Evolutionary conservation across 2,329 filamentous ascomycete genomes (phyloP).

Genomic region (Lojkania enalia): DNA sequence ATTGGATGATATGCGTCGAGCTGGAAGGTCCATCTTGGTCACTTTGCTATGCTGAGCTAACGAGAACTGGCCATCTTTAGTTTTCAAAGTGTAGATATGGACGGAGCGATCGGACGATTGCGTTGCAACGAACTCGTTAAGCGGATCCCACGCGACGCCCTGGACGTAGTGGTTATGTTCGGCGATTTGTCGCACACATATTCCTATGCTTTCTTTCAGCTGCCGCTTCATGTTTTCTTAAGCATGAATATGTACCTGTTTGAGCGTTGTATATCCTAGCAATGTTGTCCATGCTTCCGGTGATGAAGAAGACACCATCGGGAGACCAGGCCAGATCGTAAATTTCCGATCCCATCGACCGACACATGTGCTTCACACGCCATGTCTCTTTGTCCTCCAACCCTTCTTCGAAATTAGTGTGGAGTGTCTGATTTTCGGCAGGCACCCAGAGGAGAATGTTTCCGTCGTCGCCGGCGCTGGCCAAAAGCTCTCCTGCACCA

Average conservation of each 20-base stretch:
- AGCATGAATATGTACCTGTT: conserved; percentile 64
- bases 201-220: conserved; percentile 30
- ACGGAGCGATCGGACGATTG: conserved; percentile 98
- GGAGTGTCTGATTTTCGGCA: conserved; percentile 70
- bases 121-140: conserved; percentile 97
- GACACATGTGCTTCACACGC: conserved; percentile 97
- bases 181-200: conserved; percentile 80
- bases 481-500: conserved; percentile 78
- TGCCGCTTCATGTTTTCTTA: conserved; percentile 11
- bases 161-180: conserved; percentile 99
- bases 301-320: conserved; percentile 95
- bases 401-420: conserved; percentile 77
- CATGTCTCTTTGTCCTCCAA: conserved; percentile 95
- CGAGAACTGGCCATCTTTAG: conserved; percentile 93
- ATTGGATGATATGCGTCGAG: conserved; percentile 83
- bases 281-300: conserved; percentile 98
- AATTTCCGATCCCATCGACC: conserved; percentile 91
- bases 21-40: conserved; percentile 90
- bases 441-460: conserved; percentile 97
- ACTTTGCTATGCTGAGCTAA: conserved; percentile 78
- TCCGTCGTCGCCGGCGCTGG: conserved; percentile 94
- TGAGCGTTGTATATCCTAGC: conserved; percentile 95
- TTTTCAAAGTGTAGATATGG: conserved; percentile 94
- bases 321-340: conserved; percentile 99
- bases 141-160: conserved; percentile 95